Evolutionary conservation across 2,329 filamentous ascomycete genomes (phyloP), one percentile per base, ranked within the genome.

Genomic region (Thielaviopsis populi): DNA sequence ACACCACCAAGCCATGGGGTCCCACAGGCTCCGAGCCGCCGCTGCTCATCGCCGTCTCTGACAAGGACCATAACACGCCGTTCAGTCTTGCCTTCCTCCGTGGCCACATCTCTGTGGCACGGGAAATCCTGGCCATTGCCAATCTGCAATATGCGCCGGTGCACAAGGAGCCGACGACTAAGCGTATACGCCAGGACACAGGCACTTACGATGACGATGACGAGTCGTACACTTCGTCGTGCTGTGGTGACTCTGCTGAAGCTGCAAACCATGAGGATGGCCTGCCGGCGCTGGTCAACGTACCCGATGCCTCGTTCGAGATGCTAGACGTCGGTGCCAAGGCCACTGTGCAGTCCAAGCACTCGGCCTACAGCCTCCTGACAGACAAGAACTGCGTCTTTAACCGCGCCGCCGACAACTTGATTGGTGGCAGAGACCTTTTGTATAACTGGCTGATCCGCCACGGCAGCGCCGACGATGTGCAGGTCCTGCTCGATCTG

Each of bases 51-150:
- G 80, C 85, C 0, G 79, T 85, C 0, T 68, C 67, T 1, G 87
- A 90, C 69, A 66, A 69, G 0, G 68, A 72, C 2, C 66, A 69
- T 1, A 78, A 84, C 66, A 82, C 72, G 13, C 84, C 87, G 0
- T 89, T 92, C 69, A 82, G 81, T 0, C 74, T 94, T 60, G 85
- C 88, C 0, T 80, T 88, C 58, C 70, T 86, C 3, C 80, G 80
- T 30, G 85, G 86, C 0, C 85, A 92, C 68, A 72, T 79, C 54
- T 78, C 83, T 0, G 74, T 85, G 13, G 87, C 88, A 0, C 79
- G 76, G 65, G 80, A 79, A 1, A 82, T 94, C 30, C 75, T 94
- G 7, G 84, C 87, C 65, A 90, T 94, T 67, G 78, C 81, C 0
- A 78, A 82, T 54, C 83, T 82, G 2, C 89, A 94, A 69, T 90